Base-by-base conservation (phyloP, 352 stramenopile species). In the Peronosclerospora sorghi region DNA sequence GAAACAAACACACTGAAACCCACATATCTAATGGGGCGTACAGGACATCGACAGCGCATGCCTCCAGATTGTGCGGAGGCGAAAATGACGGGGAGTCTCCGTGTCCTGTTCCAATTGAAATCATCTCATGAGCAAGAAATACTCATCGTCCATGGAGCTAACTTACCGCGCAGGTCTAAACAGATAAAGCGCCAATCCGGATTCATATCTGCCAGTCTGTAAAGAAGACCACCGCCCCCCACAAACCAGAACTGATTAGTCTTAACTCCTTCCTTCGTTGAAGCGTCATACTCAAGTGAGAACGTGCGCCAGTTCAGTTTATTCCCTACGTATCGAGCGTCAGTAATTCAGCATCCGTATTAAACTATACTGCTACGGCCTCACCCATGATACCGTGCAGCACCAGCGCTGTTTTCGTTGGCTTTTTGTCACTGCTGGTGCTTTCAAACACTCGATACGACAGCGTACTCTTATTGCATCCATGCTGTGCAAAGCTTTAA, bases 301-400 rank as follows among this genome's bases (percentile, higher is more conserved):
- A 89, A 89, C 32, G 76, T 89, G 36, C 73, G 65, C 76, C 76
- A 89, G 35, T 89, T 89, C 39, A 86, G 61, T 42, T 89, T 89
- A 54, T 89, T 89, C 41, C 76, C 76, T 89, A 41, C 10, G 10
- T 26, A 41, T 12, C 15, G 9, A 30, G 13, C 18, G 7, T 20
- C 17, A 40, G 18, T 41, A 1, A 19, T 28, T 51, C 15, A 59
- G 27, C 27, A 10, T 12, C 24, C 8, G 8, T 4, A 38, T 13
- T 17, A 10, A 5, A 26, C 19, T n/a, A 13, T 7, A 34, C 2
- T 12, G 4, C 2, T 10, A 10, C 41, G 10, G 26, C 8, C 15
- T 19, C 15, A 89, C 76, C 76, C n/a, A 89, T 59, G 47, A 89
- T 89, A 27, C 76, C 76, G 32, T 89, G 76, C 65, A 89, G 73